Percentiles rank a stretch among this genome's conserved stretches.
Conservation (phyloP, 305 asterid species). For the Fraxinus latifolia region DNA sequence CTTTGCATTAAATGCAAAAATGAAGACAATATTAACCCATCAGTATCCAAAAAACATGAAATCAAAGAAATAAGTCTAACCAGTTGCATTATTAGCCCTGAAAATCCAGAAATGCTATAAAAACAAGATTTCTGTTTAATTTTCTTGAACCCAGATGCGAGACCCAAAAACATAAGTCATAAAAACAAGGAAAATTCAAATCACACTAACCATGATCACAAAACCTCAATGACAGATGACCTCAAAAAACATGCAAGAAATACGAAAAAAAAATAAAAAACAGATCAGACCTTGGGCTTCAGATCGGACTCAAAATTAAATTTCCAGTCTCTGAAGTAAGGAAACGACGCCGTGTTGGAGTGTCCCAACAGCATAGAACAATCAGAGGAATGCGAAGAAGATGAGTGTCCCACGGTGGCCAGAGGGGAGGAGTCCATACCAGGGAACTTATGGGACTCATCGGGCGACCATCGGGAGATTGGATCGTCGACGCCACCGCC, state of each 20-base stretch:
- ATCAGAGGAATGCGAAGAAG: constrained; percentile 36
- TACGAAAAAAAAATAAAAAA: not conserved
- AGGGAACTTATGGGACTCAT: constrained; percentile 70
- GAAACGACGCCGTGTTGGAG: constrained; percentile 44
- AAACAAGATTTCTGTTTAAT: constrained; percentile 1
- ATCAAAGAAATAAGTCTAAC: not conserved
- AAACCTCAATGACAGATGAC: not conserved
- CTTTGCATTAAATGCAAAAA: constrained; percentile 17
- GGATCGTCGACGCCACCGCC: constrained; percentile 94
- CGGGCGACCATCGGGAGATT: constrained; percentile 79
- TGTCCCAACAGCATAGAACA: constrained; percentile 41
- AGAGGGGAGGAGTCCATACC: constrained; percentile 60
- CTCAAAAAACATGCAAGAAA: not conserved
- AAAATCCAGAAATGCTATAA: not conserved
- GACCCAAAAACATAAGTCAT: constrained; percentile 23
- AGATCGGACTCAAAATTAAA: constrained; percentile 45
- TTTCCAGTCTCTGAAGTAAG: constrained; percentile 61
- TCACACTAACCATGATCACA: constrained; percentile 13
- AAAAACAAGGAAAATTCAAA: constrained; percentile 17
- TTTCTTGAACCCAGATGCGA: constrained; percentile 7
- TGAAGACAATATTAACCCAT: constrained; percentile 8
- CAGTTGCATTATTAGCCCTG: not conserved
- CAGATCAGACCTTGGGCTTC: constrained; percentile 46
- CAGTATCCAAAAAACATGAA: not conserved
- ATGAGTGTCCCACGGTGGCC: constrained; percentile 34